Percentiles rank a stretch among this genome's conserved stretches.
These are phyloP conservation scores for Eucalyptus urophylla DNA, from an alignment of 345 rosid species.

Conservation along the genomic window DNA sequence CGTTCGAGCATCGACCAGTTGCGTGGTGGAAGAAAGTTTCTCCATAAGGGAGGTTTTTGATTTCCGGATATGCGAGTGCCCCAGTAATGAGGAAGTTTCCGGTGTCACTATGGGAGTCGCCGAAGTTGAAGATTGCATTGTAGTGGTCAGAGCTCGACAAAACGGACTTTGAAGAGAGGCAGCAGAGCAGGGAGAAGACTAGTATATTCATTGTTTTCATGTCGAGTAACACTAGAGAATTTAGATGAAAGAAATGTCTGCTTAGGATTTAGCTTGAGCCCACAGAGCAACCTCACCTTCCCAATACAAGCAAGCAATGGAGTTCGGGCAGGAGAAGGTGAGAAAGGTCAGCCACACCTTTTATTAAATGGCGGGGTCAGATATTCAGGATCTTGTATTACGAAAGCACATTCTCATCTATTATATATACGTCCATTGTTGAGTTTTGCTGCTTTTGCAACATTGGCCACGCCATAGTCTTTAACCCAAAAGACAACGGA, in stretches of 20 bases:
- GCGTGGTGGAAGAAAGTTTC: conserved; percentile 39
- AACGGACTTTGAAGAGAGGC: background rate
- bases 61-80: background rate
- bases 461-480: background rate
- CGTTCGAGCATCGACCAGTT: conserved; percentile 10
- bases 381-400: background rate
- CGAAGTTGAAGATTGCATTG: background rate
- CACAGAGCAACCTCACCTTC: background rate
- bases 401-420: background rate
- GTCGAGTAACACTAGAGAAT: background rate
- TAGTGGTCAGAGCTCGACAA: background rate
- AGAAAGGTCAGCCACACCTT: background rate
- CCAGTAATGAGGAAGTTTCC: background rate
- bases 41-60: conserved; percentile 33
- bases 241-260: background rate
- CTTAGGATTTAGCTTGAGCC: background rate
- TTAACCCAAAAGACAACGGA: background rate
- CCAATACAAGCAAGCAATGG: background rate
- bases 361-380: background rate
- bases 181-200: background rate
- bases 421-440: no score
- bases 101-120: background rate
- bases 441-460: background rate
- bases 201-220: background rate
- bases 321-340: background rate